Evolutionary conservation across 2,329 filamentous ascomycete species (phyloP).

Genomic region (Exophiala phaeomuriformis): DNA sequence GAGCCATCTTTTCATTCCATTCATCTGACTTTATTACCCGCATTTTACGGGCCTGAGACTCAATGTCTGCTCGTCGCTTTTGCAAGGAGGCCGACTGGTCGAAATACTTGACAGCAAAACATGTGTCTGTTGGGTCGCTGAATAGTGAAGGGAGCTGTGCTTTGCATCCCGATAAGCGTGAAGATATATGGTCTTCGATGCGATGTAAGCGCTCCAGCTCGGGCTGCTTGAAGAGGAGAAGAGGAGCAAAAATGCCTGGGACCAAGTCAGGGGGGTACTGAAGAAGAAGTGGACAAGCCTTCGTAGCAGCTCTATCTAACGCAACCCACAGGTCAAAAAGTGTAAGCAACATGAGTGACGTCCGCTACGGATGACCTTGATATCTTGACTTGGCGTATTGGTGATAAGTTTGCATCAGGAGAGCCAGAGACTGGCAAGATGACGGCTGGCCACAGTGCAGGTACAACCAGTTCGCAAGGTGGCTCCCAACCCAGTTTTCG

Average conservation of each 20-base stretch:
- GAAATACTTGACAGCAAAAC: slow-evolving; percentile 47
- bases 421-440: slow-evolving; percentile 30
- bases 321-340: slow-evolving; percentile 54
- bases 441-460: slow-evolving; percentile 20
- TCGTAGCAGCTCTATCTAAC: slow-evolving; percentile 44
- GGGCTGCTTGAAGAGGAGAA: slow-evolving; percentile 39
- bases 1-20: slow-evolving; percentile 26
- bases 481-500: slow-evolving; percentile 44
- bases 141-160: slow-evolving; percentile 34
- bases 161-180: slow-evolving; percentile 28
- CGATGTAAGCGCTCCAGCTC: slow-evolving; percentile 43
- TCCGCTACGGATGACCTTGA: slow-evolving; percentile 35
- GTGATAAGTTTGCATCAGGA: slow-evolving; percentile 35
- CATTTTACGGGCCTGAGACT: slow-evolving; percentile 31
- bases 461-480: slow-evolving; percentile 38
- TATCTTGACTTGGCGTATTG: slow-evolving; percentile 32
- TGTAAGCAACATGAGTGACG: slow-evolving; percentile 51
- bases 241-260: slow-evolving; percentile 34
- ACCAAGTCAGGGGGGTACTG: slow-evolving; percentile 46
- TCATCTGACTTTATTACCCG: background rate
- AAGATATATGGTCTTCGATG: slow-evolving; percentile 45
- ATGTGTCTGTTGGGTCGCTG: slow-evolving; percentile 28
- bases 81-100: slow-evolving; percentile 40
- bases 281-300: slow-evolving; percentile 36
- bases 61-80: slow-evolving; percentile 34